These are phyloP conservation scores for Zanthoxylum bungeanum DNA, from an alignment of 345 rosid species.

Conservation along the genomic window DNA sequence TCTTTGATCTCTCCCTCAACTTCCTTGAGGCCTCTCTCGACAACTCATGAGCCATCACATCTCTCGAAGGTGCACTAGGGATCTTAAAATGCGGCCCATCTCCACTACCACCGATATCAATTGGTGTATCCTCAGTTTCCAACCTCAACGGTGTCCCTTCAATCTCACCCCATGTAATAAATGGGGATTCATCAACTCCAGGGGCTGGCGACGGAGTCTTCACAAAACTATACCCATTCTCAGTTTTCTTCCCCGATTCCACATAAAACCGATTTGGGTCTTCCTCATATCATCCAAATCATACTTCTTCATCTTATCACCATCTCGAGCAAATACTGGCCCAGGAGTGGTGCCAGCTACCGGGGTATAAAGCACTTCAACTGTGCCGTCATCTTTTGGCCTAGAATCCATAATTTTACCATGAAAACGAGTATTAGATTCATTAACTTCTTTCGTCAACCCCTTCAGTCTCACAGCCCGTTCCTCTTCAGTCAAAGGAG, in stretches of 20 bases:
- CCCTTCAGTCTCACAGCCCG: conserved; percentile 56
- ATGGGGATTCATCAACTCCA: conserved; percentile 85
- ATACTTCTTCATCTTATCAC: conserved; percentile 76
- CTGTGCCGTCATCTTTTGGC: conserved; percentile 69
- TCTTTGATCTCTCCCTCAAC: conserved; percentile 73
- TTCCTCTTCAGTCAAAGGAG: conserved; percentile 74
- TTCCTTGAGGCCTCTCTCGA: conserved; percentile 89
- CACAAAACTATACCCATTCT: conserved; percentile 85
- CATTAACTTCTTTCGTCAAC: conserved; percentile 73
- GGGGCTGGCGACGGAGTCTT: conserved; percentile 96
- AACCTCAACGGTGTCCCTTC: conserved; percentile 94
- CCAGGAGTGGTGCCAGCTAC: conserved; percentile 72
- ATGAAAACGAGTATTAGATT: conserved; percentile 74
- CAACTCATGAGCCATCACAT: conserved; percentile 79
- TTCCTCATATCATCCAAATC: conserved; percentile 88
- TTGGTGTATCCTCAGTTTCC: conserved; percentile 85
- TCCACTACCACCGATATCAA: conserved; percentile 86
- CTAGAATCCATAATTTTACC: conserved; percentile 84
- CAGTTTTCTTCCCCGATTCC: conserved; percentile 73
- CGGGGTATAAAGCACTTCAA: conserved; percentile 84
- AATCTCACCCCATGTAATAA: conserved; percentile 98
- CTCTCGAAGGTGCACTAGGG: conserved; percentile 70
- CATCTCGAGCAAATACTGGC: conserved; percentile 57
- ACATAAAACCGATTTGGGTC: conserved; percentile 70
- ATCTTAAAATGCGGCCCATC: conserved; percentile 83